A percentile compares a stretch with the other conserved stretches of the same genome.
Evolutionary conservation across 352 stramenopile species (phyloP).

Genomic region (Phytophthora hybrid): DNA sequence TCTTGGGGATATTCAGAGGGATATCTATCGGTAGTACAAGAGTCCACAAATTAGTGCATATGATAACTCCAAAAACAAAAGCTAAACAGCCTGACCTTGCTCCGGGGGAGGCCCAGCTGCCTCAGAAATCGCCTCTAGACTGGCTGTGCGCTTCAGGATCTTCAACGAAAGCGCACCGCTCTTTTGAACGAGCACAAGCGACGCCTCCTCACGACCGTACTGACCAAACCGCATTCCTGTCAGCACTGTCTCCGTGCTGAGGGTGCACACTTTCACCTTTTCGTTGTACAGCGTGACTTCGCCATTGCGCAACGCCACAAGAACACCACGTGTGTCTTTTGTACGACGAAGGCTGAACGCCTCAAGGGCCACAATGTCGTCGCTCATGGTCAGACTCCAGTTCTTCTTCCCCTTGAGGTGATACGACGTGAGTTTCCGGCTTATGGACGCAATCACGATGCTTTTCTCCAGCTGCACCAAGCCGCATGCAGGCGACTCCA

Average conservation of each 20-base stretch:
- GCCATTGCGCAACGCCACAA: conserved; percentile 87
- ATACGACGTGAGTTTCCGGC: conserved; percentile 88
- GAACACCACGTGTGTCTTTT: conserved; percentile 78
- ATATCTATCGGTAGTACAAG: conserved; percentile 61
- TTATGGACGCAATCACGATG: conserved; percentile 90
- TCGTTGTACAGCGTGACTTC: conserved; percentile 92
- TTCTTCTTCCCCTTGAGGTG: conserved; percentile 93
- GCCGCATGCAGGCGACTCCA: conserved; percentile 80
- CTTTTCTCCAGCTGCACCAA: conserved; percentile 85
- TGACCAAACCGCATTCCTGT: conserved; percentile 89
- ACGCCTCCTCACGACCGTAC: conserved; percentile 90
- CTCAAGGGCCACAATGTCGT: conserved; percentile 87
- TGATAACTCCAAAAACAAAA: not conserved
- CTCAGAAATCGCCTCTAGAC: conserved; percentile 78
- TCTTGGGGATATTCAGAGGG: conserved; percentile 93
- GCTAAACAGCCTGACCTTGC: conserved; percentile 54
- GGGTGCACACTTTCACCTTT: conserved; percentile 83
- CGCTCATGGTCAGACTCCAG: conserved; percentile 87
- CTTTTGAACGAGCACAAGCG: conserved; percentile 83
- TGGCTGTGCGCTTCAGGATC: conserved; percentile 90
- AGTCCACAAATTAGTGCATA: not conserved
- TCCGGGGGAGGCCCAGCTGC: conserved; percentile 82
- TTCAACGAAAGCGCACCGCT: conserved; percentile 84
- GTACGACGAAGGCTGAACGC: conserved; percentile 75
- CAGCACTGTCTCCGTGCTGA: conserved; percentile 68